These are phyloP conservation scores for Quercus agrifolia DNA, from an alignment of 306 rosid species.

Conservation along the genomic window DNA sequence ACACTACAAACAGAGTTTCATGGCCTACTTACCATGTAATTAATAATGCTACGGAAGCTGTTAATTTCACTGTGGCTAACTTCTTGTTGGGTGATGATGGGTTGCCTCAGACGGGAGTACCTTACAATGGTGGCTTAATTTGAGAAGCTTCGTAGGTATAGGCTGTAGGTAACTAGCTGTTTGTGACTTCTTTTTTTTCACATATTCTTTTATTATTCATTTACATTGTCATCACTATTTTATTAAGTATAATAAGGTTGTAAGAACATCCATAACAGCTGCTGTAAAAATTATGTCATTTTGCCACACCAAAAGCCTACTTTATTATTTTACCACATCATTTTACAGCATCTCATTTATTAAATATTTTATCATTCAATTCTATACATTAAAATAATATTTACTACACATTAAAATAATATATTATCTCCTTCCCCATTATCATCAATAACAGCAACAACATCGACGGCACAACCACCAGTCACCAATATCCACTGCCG, in stretches of 20 bases:
- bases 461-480: too few species aligned
- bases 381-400: too few species aligned
- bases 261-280: background rate
- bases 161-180: background rate
- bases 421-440: too few species aligned
- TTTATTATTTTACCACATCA: too few species aligned
- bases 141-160: background rate
- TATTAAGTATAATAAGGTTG: background rate
- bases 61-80: slow-evolving; percentile 58
- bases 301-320: too few species aligned
- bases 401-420: too few species aligned
- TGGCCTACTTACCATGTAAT: slow-evolving; percentile 74
- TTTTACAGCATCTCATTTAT: too few species aligned
- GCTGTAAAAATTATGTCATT: too few species aligned
- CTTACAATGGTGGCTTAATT: slow-evolving; percentile 32
- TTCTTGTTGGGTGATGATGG: slow-evolving; percentile 71
- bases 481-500: too few species aligned
- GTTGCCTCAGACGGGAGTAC: slow-evolving; percentile 75
- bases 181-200: background rate
- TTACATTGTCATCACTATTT: background rate
- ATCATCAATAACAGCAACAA: too few species aligned
- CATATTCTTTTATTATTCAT: background rate
- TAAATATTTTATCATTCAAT: too few species aligned
- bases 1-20: slow-evolving; percentile 43
- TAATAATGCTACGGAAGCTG: slow-evolving; percentile 47